Percentiles rank a stretch among this genome's conserved stretches.
phyloP scores from a whole-genome alignment of 2,329 filamentous ascomycete genomes.

The Diaporthe citriasiana region DNA sequence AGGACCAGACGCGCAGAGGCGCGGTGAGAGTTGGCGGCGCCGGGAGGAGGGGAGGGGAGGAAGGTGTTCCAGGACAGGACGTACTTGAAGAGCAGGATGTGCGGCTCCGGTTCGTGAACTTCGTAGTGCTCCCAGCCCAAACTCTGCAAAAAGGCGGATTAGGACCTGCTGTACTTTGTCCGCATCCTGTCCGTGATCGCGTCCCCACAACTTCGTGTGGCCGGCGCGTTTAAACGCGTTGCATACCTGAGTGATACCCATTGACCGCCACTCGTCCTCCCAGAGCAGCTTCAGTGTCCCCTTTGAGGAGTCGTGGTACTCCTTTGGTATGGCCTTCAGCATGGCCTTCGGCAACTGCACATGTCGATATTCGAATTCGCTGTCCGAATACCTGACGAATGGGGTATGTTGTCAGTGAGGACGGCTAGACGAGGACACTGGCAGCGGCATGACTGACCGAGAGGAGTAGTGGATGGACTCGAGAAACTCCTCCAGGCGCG shows the following conservation, averaged over 20 bases:
- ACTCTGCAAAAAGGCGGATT: slow-evolving; percentile 70
- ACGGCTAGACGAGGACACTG: neutral
- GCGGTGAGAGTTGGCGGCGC: neutral
- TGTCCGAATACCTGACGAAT: slow-evolving; percentile 86
- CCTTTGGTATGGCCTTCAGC: slow-evolving; percentile 96
- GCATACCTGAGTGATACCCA: slow-evolving; percentile 95
- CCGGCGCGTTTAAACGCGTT: slow-evolving; percentile 16
- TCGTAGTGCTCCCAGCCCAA: slow-evolving; percentile 99
- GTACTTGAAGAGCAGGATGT: slow-evolving; percentile 98
- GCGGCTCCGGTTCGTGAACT: slow-evolving; percentile 97
- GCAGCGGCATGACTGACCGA: slow-evolving; percentile 69
- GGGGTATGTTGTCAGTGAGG: slow-evolving; percentile 43
- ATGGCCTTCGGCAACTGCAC: slow-evolving; percentile 98
- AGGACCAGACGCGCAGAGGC: neutral
- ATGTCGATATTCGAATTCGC: slow-evolving; percentile 95
- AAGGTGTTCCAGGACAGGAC: slow-evolving; percentile 52
- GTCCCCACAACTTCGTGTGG: slow-evolving; percentile 27
- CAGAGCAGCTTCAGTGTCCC: slow-evolving; percentile 96
- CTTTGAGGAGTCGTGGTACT: slow-evolving; percentile 90
- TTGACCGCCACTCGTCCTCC: slow-evolving; percentile 98
- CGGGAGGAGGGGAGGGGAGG: too few species aligned
- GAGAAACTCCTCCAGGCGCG: slow-evolving; percentile 89
- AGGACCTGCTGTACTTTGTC: slow-evolving; percentile 33
- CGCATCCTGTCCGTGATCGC: slow-evolving; percentile 32
- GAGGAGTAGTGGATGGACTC: slow-evolving; percentile 96